Conservation (phyloP, 2,329 filamentous ascomycete genomes). For the Lasiodiplodia citricola region DNA sequence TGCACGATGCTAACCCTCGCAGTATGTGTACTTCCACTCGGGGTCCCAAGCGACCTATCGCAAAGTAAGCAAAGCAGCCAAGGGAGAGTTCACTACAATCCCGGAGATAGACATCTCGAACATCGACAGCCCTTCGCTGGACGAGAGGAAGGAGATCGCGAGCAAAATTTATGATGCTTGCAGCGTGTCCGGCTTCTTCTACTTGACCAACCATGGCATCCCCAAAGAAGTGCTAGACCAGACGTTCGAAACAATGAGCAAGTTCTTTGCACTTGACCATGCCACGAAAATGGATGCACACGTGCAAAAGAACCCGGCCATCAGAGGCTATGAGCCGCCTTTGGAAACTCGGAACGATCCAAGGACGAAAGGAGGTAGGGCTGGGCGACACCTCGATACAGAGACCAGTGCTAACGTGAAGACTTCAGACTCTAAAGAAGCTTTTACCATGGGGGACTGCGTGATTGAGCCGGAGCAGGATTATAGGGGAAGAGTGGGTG, state of each 20-base stretch:
- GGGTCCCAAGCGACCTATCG: slow-evolving; percentile 16
- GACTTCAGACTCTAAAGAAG: slow-evolving; percentile 38
- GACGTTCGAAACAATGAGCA: slow-evolving; percentile 9
- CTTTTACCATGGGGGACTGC: slow-evolving; percentile 47
- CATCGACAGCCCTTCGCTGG: slow-evolving; percentile 9
- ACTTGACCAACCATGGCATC: slow-evolving; percentile 17
- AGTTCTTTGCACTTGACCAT: slow-evolving; percentile 9
- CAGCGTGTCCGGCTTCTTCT: slow-evolving; percentile 20
- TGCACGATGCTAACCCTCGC: neutral
- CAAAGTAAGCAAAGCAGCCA: slow-evolving; percentile 17
- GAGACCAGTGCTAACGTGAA: neutral
- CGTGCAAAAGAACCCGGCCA: slow-evolving; percentile 18
- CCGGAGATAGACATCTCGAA: slow-evolving; percentile 18
- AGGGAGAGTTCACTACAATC: slow-evolving; percentile 15
- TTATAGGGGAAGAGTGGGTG: slow-evolving; percentile 27
- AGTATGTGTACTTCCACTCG: slow-evolving; percentile 24
- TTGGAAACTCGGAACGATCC: slow-evolving; percentile 14
- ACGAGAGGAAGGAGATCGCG: slow-evolving; percentile 8
- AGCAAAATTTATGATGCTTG: slow-evolving; percentile 7
- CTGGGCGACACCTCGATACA: neutral
- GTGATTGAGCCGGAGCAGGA: slow-evolving; percentile 46
- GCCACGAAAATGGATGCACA: slow-evolving; percentile 12
- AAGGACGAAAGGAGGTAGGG: slow-evolving; percentile 17
- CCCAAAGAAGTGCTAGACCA: slow-evolving; percentile 4
- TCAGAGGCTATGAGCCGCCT: slow-evolving; percentile 6